These are phyloP conservation scores for Perkinsus marinus DNA, from an alignment of 169 alveolate species.

Conservation along the genomic window DNA sequence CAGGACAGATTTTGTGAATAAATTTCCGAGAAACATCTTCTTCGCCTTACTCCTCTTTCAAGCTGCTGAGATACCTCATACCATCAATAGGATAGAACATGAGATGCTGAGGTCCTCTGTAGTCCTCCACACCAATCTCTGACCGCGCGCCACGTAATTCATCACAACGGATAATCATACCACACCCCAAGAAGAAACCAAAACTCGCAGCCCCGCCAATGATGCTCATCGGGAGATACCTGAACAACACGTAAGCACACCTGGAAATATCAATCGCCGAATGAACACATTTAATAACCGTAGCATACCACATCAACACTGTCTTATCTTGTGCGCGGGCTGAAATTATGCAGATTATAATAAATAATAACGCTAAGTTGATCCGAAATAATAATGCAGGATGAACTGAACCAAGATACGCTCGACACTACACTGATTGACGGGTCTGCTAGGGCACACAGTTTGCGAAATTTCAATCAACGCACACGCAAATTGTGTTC, in stretches of 20 bases:
- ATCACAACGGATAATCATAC: constrained; percentile 4
- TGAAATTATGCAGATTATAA: no score
- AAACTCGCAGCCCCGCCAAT: constrained; percentile 9
- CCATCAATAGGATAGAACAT: background rate
- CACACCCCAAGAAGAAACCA: constrained; percentile 10
- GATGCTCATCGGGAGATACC: background rate
- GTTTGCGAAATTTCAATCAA: no score
- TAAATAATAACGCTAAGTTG: no score
- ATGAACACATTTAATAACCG: no score
- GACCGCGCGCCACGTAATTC: background rate
- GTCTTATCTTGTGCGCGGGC: no score
- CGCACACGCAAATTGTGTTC: no score
- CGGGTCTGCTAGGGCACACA: no score
- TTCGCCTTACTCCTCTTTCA: background rate
- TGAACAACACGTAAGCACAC: background rate
- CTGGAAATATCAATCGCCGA: background rate
- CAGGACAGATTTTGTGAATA: background rate
- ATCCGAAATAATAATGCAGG: no score
- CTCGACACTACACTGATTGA: no score
- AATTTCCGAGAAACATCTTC: background rate
- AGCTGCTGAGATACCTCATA: background rate
- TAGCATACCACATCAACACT: no score
- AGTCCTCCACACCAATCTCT: background rate
- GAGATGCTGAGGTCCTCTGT: background rate
- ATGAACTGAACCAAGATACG: no score